phyloP scores from a whole-genome alignment of 2,329 filamentous ascomycete genomes.

The Dactylonectria estremocensis region DNA sequence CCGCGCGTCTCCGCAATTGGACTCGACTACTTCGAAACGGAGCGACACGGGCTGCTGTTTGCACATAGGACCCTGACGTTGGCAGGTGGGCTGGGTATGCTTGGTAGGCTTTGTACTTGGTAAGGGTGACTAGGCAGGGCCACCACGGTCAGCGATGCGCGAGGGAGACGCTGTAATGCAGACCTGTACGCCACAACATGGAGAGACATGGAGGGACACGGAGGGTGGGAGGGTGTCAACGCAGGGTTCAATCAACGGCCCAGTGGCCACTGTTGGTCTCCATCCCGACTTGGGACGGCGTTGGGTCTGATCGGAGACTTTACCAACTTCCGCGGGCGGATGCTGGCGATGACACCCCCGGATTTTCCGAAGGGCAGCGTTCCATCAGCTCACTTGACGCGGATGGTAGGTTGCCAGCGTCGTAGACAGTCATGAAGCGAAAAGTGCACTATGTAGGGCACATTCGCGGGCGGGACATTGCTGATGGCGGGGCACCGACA shows the following conservation, averaged over 20 bases:
- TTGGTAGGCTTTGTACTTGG: no score
- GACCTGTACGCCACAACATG: constrained; percentile 16
- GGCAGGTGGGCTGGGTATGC: not conserved
- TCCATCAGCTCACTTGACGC: constrained; percentile 31
- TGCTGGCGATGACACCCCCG: constrained; percentile 5
- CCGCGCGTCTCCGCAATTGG: constrained; percentile 38
- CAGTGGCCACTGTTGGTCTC: constrained; percentile 5
- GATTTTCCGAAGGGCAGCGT: constrained; percentile 18
- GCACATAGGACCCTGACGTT: constrained; percentile 11
- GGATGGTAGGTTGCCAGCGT: constrained; percentile 18
- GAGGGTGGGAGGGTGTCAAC: constrained; percentile 15
- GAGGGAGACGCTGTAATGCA: constrained; percentile 13
- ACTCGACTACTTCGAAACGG: constrained; percentile 22
- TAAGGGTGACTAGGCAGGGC: not conserved
- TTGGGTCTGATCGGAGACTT: constrained; percentile 16
- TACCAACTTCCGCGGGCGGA: constrained; percentile 8
- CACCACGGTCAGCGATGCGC: not conserved
- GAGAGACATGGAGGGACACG: not conserved
- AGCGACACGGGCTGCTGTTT: constrained; percentile 18
- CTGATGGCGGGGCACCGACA: constrained; percentile 38
- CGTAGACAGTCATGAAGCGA: constrained; percentile 3
- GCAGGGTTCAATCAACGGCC: constrained; percentile 19
- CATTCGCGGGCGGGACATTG: not conserved
- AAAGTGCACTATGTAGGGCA: not conserved
- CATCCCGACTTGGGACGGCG: constrained; percentile 12